phyloP scores from a whole-genome alignment of 2,329 filamentous ascomycete genomes.

The Aphanoascus verrucosus region DNA sequence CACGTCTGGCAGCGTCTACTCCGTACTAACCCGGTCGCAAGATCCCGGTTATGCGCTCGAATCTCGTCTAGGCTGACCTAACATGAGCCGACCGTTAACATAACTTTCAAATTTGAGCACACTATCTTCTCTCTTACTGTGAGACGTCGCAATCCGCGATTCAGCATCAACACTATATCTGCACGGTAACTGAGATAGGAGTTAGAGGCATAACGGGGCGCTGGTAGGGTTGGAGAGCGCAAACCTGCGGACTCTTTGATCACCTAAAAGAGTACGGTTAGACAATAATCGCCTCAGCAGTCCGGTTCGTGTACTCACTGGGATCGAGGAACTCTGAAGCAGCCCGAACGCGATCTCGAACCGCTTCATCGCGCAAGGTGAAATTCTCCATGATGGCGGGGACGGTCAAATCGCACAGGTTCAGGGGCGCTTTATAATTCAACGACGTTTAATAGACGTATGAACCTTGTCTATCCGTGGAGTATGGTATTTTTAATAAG shows the following conservation, averaged over 20 bases:
- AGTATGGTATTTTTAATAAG: background rate
- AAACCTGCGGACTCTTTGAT: constrained; percentile 47
- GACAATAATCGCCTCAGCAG: background rate
- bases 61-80: constrained; percentile 80
- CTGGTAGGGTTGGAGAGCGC: constrained; percentile 12
- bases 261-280: constrained; percentile 34
- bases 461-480: background rate
- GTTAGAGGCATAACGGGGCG: constrained; percentile 36
- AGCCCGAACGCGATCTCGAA: constrained; percentile 69
- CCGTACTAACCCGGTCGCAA: constrained; percentile 54
- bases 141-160: constrained; percentile 49
- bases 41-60: constrained; percentile 70
- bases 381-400: constrained; percentile 9
- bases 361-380: constrained; percentile 23
- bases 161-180: constrained; percentile 70
- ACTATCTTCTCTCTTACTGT: constrained; percentile 34
- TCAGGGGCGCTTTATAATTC: background rate
- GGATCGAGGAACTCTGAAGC: constrained; percentile 93
- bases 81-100: background rate
- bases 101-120: background rate
- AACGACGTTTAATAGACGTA: background rate
- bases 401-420: background rate
- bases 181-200: constrained; percentile 65
- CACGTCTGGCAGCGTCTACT: background rate
- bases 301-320: constrained; percentile 57